Evolutionary conservation across 139 green algal species (phyloP), one percentile per base, ranked within the genome.

Genomic region (Picochlorum sp.): DNA sequence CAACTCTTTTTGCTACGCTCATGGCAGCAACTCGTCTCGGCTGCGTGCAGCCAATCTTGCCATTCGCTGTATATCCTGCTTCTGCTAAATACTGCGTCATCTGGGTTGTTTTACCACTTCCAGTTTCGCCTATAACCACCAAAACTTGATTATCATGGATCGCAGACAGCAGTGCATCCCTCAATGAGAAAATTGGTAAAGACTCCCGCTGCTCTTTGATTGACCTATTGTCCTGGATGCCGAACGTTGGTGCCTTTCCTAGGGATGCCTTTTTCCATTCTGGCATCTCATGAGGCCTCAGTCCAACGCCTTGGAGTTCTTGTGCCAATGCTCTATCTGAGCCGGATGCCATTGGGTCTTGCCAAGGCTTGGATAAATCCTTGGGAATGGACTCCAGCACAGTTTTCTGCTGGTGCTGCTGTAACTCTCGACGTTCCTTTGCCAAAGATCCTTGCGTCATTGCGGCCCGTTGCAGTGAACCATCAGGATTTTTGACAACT

Each of bases 401-500:
- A 7, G 86, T 93, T 66, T 87, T 84, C 79, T 98, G 84, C 82
- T 98, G 90, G 78, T 97, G 89, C 71, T 97, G 82, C 69, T 84
- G 74, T n/a, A 98, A 79, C 79, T 99, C 93, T 2, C 92, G 77
- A 32, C 93, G 75, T 80, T 99, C 93, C 85, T 98, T 98, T 45
- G 90, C 82, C 66, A 99, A 72, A 13, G 92, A 89, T 14, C 64
- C 80, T 80, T 92, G 78, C 20, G 92, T 97, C 92, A 98, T 97
- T 16, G 93, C 93, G 8, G 93, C 91, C 2, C 93, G 78, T 87
- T 98, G 92, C 80, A 99, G 78, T 56, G 62, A 88, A 50, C 93
- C 93, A 59, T 99, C 93, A 0, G 93, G 93, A 74, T 98, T 98
- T 72, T 97, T 97, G 21, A 98, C 92, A 44, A 99, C 96, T 81